Base-by-base conservation (phyloP, 2,329 filamentous ascomycete genomes). In the Fusarium luffae region DNA sequence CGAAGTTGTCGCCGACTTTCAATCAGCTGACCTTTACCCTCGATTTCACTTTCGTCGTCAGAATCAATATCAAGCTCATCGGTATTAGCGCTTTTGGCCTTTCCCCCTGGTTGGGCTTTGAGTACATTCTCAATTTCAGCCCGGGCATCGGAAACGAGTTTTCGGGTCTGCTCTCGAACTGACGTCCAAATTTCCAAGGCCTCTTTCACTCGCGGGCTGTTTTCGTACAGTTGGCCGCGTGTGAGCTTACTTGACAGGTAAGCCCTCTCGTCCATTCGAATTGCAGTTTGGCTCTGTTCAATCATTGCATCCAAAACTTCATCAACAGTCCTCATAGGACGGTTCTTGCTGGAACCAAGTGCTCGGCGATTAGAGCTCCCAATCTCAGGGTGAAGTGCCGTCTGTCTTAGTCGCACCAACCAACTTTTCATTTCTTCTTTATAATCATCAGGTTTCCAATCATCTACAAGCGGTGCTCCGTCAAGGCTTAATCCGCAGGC, bases 241-340 rank as follows among this genome's bases (percentile, higher is more conserved):
- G 85, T 86, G 46, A 97, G 82, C 66, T 88, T 89, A 34, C 84
- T 84, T 4, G 87, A 77, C 9, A 97, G 83, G 49, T 91, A 84
- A 4, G 84, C 82, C 54, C 93, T 88, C 75, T 96, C 90, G 61
- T 95, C 90, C 0, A 85, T 80, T 54, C 90, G 87, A 59, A 95
- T 86, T 2, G 81, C 77, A 8, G 83, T 83, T 60, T 95, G 92
- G 44, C 91, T 94, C 75, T 95, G 90, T 58, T 97, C 93, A 61
- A 98, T 91, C 95, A 99, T 98, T 7, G 91, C 89, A 69, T 93
- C 90, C 13, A 99, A 83, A 2, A 98, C 95, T 78, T 98, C 93
- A 19, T 90, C 88, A 3, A 97, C 91, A 1, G 94, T 97, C 14
- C 92, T 87, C 69, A 98, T 84, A 0, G 93, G 90, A 0, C 88